Evolutionary conservation across 768 basidiomycete genomes (phyloP), one percentile per base, ranked within the genome.

Genomic region (Heimioporus sp.): DNA sequence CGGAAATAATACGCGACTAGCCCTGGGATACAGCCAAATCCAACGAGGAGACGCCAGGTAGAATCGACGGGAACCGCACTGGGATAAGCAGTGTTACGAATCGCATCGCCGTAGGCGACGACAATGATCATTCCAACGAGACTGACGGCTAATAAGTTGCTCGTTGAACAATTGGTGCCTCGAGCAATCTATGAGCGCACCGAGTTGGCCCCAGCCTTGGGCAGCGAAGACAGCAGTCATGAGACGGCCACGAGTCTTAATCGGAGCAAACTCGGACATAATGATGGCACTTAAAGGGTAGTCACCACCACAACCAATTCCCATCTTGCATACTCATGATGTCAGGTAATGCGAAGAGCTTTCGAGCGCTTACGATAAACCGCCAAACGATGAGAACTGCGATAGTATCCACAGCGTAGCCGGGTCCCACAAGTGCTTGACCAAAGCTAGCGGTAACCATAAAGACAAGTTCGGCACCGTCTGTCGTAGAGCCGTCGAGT

Each of bases 121-220:
- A 84, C 80, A 53, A 81, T 64, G 57, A 89, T 78, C 59, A 85
- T 63, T 9, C 82, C 81, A 41, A 92, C 76, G 44, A 92, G 67
- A 43, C 83, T 80, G 46, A 89, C 86, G 53, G 78, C 84, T 85
- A 55, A 13, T 35, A 42, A 17, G 31, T 19, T 16, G 15, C 5
- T 19, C 19, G 17, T 56, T 28, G 35, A 44, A 35, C 43, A 16
- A 8, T 20, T 21, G 28, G 42, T 6, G 10, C 2, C 19, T 36
- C 34, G 16, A 15, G 24, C 24, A 39, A 43, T 15, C 5, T 24
- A 30, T 21, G 36, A 38, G 72, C 80, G 58, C 52, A 86, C 87
- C 64, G 56, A 92, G 81, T 68, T 93, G 86, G 36, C 92, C 93
- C 86, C 87, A 94, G n/a, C 92, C 93, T 57, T 94, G 92, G 37